These are phyloP conservation scores for Pinus albicaulis DNA, from an alignment of 75 land plant genomes.

Conservation along the genomic window DNA sequence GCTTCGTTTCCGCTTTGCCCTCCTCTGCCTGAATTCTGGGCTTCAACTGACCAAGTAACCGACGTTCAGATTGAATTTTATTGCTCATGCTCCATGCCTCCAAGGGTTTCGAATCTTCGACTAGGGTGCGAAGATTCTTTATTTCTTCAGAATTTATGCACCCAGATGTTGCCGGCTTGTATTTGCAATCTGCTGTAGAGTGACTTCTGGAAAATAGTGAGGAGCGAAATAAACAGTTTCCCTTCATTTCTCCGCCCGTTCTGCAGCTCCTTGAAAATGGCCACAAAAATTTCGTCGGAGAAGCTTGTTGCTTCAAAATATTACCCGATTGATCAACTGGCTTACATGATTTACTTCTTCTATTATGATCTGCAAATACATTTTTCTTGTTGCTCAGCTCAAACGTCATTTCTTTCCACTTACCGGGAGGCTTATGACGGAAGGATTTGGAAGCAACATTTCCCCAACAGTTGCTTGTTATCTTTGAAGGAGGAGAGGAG, in stretches of 20 bases:
- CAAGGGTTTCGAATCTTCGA: background rate
- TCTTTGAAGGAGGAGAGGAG: background rate
- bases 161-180: background rate
- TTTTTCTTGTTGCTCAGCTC: no score
- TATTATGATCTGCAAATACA: no score
- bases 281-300: background rate
- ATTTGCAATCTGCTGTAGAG: background rate
- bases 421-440: background rate
- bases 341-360: background rate
- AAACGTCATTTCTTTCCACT: no score
- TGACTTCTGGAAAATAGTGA: background rate
- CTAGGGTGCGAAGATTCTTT: background rate
- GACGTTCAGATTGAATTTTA: no score
- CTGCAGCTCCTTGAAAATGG: slow-evolving; percentile 1
- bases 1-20: background rate
- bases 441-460: background rate
- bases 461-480: background rate
- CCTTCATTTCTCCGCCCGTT: background rate
- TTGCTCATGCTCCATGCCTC: no score
- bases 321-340: no score
- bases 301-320: background rate
- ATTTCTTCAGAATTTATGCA: background rate
- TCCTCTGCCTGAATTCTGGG: no score
- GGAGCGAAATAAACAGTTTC: background rate
- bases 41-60: no score